phyloP scores from a whole-genome alignment of 148 eudicot genomes.

The Fagopyrum homotropicum region DNA sequence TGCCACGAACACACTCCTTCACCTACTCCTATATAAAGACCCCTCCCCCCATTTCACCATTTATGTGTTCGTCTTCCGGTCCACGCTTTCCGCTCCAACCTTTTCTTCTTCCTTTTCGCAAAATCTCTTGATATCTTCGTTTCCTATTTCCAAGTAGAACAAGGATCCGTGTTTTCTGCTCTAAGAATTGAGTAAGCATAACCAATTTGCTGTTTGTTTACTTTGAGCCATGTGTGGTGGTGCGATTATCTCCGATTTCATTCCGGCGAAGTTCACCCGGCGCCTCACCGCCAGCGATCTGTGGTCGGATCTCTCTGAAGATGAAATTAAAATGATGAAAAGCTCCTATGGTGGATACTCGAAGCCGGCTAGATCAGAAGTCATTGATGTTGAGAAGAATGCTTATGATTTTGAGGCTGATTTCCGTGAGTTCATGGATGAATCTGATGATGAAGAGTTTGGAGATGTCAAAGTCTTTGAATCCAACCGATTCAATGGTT shows the following conservation, averaged over 20 bases:
- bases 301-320: conserved; percentile 31
- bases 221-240: conserved; percentile 65
- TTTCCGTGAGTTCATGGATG: conserved; percentile 4
- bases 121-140: neutral
- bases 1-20: neutral
- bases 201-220: neutral
- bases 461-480: conserved; percentile 14
- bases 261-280: conserved; percentile 29
- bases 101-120: neutral
- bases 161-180: conserved; percentile 8
- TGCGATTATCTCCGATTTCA: conserved; percentile 45
- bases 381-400: conserved; percentile 2
- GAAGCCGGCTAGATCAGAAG: conserved; percentile 7
- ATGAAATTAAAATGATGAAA: neutral
- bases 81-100: conserved; percentile 4
- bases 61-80: neutral
- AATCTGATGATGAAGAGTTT: conserved; percentile 11
- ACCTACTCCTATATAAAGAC: neutral
- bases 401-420: conserved; percentile 12
- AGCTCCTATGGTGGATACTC: conserved; percentile 12
- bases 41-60: neutral
- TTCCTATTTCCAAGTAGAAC: neutral
- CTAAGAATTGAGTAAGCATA: neutral
- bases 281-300: conserved; percentile 32
- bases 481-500: neutral